Evolutionary conservation across 176 grass and related monocot species (phyloP), one percentile per base, ranked within the genome.

Genomic region (Dactylis glomerata): DNA sequence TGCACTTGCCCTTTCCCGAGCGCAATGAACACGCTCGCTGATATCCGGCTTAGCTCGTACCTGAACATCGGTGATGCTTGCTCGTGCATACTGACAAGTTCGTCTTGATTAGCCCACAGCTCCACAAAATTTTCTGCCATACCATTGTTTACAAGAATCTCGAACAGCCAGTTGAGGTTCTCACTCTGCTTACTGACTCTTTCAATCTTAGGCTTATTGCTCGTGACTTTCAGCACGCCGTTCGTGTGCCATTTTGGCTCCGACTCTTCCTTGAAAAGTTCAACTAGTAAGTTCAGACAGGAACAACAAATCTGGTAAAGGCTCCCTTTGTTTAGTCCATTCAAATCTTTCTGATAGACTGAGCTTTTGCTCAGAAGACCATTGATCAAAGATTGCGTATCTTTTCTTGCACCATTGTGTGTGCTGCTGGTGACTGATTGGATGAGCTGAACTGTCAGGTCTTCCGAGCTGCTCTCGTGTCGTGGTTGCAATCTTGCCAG

Each of bases 41-140:
- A 99, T 44, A 96, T 76, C 64, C 93, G 89, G 78, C 96, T 99
- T 10, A 99, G 83, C 63, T 99, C 93, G 6, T 95, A 96, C 46
- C 91, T 92, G 49, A 98, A 89, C 93, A 98, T 93, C 0, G 89
- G 88, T 12, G 96, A 98, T 24, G 89, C 91, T 63, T 44, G 83
- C 27, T 81, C 75, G 0, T 95, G 91, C 89, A 92, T 86, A n/a
- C 56, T 86, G 27, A 92, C 82, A 33, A 98, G 83, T 46, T 90
- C 75, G 0, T 85, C 93, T 87, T 98, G 96, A n/a, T 52, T 83
- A 34, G 83, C 96, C 96, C 96, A 98, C 84, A 98, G 8, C 13
- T 83, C 66, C 2, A 93, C 89, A 28, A 95, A 95, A 20, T 91
- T 88, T 87, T 95, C 96, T n/a, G 96, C 92, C 83, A 95, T 95